Evolutionary conservation across 805 yeast genomes (phyloP), one percentile per base, ranked within the genome.

Genomic region (Candida insectorum): DNA sequence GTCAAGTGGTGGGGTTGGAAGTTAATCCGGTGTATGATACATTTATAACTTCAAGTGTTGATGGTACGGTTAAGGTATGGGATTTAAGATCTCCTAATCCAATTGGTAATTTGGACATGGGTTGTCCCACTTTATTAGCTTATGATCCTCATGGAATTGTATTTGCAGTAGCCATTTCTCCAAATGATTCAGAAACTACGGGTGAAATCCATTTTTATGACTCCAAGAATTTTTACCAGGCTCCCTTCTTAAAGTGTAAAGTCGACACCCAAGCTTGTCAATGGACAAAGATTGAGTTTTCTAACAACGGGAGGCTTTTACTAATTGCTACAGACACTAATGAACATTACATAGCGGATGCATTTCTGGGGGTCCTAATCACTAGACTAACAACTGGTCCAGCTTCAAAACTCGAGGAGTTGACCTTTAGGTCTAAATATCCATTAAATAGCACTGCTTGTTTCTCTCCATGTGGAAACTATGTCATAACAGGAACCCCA

Each of bases 71-170:
- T 1, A 75, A 93, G 43, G 45, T 85, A 5, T 93, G 98, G 98
- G 97, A 93, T 58, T 54, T 84, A 16, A 65, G 91, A 44, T 67
- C 82, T 0, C 66, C 85, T 2, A 69, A 75, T 37, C 75, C 83
- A 13, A 79, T 75, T 37, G 93, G 94, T 0, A 65, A 46, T 40
- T 19, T 66, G 6, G 76, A 75, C 15, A 67, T 74, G 23, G 72
- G 77, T 11, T 66, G 70, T 10, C 79, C 85, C 7, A 59, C 71
- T 4, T 57, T 77, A 17, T 65, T 81, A 9, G 84, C 93, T 0
- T 75, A 79, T 45, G 97, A 91, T 58, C 93, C 96, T 2, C 75
- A 84, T 24, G 96, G 96, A 1, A 61, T 80, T 6, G 83, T 89
- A 0, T 79, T 87, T 58, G 96, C 86, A 0, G 71, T 83, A 10